Base-by-base conservation (phyloP, 192 early-diverging fungal genomes). In the Coemansia sp. region DNA sequence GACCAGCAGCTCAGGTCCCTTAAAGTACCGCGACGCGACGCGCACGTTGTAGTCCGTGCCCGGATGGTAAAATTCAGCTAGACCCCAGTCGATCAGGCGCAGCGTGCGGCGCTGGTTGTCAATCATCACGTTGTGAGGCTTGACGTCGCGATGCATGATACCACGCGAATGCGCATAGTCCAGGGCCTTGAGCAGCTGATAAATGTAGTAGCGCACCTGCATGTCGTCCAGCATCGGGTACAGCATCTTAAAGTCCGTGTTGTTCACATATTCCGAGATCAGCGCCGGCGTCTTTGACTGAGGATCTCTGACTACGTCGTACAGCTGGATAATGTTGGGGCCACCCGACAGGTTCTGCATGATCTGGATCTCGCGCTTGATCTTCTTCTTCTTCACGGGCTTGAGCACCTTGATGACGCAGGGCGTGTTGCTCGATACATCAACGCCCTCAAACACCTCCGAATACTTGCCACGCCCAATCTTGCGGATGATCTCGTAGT, bases 321-420 rank as follows among this genome's bases (percentile, higher is more conserved):
- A 86, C 46, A 99, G 85, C 60, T 88, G 87, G 66, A 99, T 87
- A 38, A 99, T 87, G 75, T 99, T 99, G 23, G 90, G 86, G 4
- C 97, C 97, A 42, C 97, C 97, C 34, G 90, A 88, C 46, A 99
- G 84, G 73, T 97, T 99, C 76, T 97, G 95, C 69, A 99, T 87
- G 61, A 99, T 99, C 76, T 97, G 97, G 78, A 99, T 96, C 76
- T 99, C 97, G 55, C 97, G 87, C 88, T 97, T 98, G 71, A 99
- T 99, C 87, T 99, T 99, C 91, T 97, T 97, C 89, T 99, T 99
- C 86, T 99, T 99, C 68, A 99, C 95, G 4, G 97, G 97, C 85
- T 99, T 99, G 53, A 99, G 84, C 13, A 96, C 97, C 86, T 99
- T 99, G 87, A 99, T 99, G 65, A 95, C 92, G 83, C 97, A 97